phyloP scores from a whole-genome alignment of 306 rosid genomes.

The Lathyrus aphaca region DNA sequence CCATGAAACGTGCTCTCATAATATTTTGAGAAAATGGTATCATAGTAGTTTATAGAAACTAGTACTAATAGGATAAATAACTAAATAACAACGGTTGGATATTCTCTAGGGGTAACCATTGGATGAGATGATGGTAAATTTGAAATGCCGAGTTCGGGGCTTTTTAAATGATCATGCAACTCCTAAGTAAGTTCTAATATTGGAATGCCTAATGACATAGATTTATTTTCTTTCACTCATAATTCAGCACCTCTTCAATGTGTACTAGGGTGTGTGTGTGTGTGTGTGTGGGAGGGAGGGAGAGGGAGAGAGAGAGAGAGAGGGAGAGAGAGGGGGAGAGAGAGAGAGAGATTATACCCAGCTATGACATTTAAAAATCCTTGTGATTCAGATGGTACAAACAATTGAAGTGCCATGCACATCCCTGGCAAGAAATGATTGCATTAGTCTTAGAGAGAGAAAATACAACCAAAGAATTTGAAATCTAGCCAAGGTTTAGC shows the following conservation, averaged over 20 bases:
- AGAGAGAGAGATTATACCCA: slow-evolving; percentile 53
- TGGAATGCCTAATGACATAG: background rate
- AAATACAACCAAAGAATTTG: slow-evolving; percentile 16
- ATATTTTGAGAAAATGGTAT: no score
- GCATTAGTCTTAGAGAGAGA: slow-evolving; percentile 30
- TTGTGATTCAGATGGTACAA: slow-evolving; percentile 66
- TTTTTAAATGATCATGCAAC: slow-evolving; percentile 4
- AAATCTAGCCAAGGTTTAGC: slow-evolving; percentile 21
- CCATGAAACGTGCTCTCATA: no score
- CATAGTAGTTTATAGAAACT: no score
- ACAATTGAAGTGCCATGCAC: slow-evolving; percentile 96
- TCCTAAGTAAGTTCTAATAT: background rate
- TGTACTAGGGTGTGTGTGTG: background rate
- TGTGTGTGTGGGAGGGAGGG: background rate
- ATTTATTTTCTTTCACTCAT: slow-evolving; percentile 1
- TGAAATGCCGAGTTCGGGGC: background rate
- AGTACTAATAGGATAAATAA: no score
- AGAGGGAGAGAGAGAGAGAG: background rate
- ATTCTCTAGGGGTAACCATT: no score
- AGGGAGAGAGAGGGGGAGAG: background rate
- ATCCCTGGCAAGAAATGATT: slow-evolving; percentile 64
- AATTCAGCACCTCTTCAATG: background rate
- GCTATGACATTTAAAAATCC: slow-evolving; percentile 80
- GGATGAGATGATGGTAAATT: background rate
- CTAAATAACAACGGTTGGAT: no score